A percentile compares a stretch with the other conserved stretches of the same genome.
Conservation (phyloP, 495 filamentous ascomycete genomes). For the Xylaria bambusicola region DNA sequence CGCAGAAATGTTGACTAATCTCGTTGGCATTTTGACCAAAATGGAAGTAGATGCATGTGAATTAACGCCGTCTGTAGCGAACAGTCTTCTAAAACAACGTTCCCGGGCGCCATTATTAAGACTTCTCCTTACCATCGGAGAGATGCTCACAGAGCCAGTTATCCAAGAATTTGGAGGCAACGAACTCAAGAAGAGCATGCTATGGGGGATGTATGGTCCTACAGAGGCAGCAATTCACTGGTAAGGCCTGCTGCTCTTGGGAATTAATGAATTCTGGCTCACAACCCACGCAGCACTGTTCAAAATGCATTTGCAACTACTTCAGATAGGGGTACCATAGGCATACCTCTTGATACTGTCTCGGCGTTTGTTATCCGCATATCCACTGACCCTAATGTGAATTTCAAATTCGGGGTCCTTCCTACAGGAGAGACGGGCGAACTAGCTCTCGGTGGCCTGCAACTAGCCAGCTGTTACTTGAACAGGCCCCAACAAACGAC, state of each 20-base stretch:
- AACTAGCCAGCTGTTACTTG: constrained; percentile 80
- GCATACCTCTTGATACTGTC: constrained; percentile 71
- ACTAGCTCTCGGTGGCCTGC: constrained; percentile 75
- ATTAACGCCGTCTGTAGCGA: constrained; percentile 78
- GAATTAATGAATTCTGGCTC: not conserved
- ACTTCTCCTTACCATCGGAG: constrained; percentile 77
- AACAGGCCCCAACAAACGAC: constrained; percentile 78
- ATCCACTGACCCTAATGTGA: constrained; percentile 15
- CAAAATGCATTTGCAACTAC: constrained; percentile 36
- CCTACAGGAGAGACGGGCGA: constrained; percentile 74
- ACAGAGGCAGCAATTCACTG: constrained; percentile 82
- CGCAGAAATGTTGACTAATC: constrained; percentile 65
- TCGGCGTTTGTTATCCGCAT: constrained; percentile 67
- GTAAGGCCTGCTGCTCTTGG: constrained; percentile 25
- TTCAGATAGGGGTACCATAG: constrained; percentile 67
- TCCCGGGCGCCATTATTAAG: constrained; percentile 61
- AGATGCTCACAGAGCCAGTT: constrained; percentile 76
- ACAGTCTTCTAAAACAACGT: constrained; percentile 63
- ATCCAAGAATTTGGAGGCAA: constrained; percentile 70
- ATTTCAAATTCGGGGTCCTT: constrained; percentile 49
- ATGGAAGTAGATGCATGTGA: constrained; percentile 79
- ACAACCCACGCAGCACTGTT: constrained; percentile 35
- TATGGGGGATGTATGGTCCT: constrained; percentile 87
- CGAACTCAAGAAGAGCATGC: constrained; percentile 47
- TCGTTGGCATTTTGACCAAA: constrained; percentile 61